Percentiles rank a stretch among this genome's conserved stretches.
Conservation (phyloP, 257 asterid species). For the Solanum chaucha region DNA sequence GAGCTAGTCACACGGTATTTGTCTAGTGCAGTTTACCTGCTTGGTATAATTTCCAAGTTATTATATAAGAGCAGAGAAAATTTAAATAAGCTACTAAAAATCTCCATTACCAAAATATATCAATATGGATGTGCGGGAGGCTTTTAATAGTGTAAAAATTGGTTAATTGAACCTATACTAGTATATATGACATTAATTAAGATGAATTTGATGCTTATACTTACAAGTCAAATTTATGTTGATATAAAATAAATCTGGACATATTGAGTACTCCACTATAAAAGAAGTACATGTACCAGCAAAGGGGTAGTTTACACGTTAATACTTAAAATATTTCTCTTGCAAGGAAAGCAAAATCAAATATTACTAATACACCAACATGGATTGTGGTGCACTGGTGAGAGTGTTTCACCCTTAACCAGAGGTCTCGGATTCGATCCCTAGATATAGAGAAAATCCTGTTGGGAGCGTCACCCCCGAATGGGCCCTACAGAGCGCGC, state of each 20-base stretch:
- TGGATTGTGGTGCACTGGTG: too few relatives aligned
- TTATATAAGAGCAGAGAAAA: too few relatives aligned
- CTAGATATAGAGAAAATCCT: too few relatives aligned
- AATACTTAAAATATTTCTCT: neutral
- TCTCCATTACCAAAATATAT: neutral
- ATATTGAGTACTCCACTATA: neutral
- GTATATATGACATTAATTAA: neutral
- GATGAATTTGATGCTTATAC: neutral
- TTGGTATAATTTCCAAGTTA: accelerated
- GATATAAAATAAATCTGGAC: neutral
- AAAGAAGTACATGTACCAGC: neutral
- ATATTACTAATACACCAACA: neutral
- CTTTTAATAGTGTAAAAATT: neutral
- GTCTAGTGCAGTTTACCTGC: too few relatives aligned
- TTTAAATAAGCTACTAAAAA: too few relatives aligned
- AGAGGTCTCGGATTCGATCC: too few relatives aligned
- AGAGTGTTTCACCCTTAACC: too few relatives aligned
- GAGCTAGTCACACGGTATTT: too few relatives aligned
- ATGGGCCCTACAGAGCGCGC: too few relatives aligned
- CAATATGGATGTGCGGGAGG: neutral
- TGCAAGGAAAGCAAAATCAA: neutral
- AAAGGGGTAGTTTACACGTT: neutral
- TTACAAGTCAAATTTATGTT: neutral
- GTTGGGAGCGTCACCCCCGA: too few relatives aligned
- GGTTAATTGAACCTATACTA: neutral